Evolutionary conservation across 345 rosid genomes (phyloP), one percentile per base, ranked within the genome.

Genomic region (Eucalyptus cladocalyx): DNA sequence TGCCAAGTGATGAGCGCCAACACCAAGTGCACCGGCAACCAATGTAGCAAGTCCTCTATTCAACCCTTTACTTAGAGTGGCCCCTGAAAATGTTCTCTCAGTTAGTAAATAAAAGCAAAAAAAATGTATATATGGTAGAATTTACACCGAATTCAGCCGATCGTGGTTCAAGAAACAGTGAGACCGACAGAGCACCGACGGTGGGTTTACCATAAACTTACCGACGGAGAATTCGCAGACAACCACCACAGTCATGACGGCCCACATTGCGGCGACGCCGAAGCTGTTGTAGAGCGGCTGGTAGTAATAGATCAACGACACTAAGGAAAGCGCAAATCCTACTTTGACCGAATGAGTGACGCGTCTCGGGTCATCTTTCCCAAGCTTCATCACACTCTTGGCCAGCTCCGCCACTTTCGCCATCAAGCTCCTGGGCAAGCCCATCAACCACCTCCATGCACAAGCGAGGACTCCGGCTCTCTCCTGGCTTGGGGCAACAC

Each of bases 161-260:
- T 67, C 40, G 42, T 9, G 40, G 80, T 32, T 7, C 80, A 8
- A 8, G 80, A 69, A 69, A 32, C 13, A 9, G 42, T 11, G 83
- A 32, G 80, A 34, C 80, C 24, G 12, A 18, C 42, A 5, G 21
- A 17, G 42, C 23, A 69, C 42, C 37, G 12, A 32, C 80, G 5
- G 7, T 34, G 80, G 80, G 24, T 69, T 69, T 69, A 34, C 80
- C 7, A 69, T 34, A 69, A 58, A 86, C 96, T 88, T 89, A 94
- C 99, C 98, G 3, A 95, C 98, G n/a, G 93, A 93, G 91, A 94
- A 96, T 89, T 97, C 98, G 62, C 94, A 96, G 87, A 96, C 95
- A 76, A 96, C 95, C 9, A 97, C 96, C 37, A 96, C 98, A 28
- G 99, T 97, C 91, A 97, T 94, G 4, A 97, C 94, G 86, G 98